A percentile compares a stretch with the other conserved stretches of the same genome.
These are phyloP conservation scores for Schoenoplectus triqueter DNA, from an alignment of 202 grass and related monocot genomes.

Conservation along the genomic window DNA sequence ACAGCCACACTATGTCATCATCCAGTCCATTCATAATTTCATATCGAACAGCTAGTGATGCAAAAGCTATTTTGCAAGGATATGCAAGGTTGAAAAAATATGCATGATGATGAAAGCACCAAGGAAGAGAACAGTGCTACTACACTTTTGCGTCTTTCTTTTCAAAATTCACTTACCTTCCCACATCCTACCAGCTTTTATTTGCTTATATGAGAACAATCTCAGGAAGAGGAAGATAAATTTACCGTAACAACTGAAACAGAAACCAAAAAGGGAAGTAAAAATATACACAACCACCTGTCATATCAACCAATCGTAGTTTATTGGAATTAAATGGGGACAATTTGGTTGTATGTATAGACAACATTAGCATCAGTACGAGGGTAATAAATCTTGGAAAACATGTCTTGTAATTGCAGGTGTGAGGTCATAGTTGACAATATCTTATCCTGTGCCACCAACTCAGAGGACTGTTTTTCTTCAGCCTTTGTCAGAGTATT, in stretches of 20 bases:
- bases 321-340: slow-evolving; percentile 44
- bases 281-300: not conserved
- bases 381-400: slow-evolving; percentile 81
- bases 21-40: too few species aligned
- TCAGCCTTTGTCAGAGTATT: slow-evolving; percentile 72
- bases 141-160: not conserved
- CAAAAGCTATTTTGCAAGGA: not conserved
- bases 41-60: too few species aligned
- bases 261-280: not conserved
- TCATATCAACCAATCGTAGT: not conserved
- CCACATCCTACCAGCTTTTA: not conserved
- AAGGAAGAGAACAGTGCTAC: not conserved
- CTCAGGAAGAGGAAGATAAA: not conserved
- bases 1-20: not conserved
- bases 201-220: not conserved
- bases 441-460: slow-evolving; percentile 81
- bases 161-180: not conserved
- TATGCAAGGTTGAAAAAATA: not conserved
- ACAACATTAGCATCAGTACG: slow-evolving; percentile 78
- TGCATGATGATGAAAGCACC: slow-evolving; percentile 7
- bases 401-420: slow-evolving; percentile 69
- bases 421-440: slow-evolving; percentile 81
- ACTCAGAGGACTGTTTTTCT: slow-evolving; percentile 63
- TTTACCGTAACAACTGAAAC: not conserved
- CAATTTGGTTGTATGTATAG: slow-evolving; percentile 79